A percentile compares a stretch with the other conserved stretches of the same genome.
Evolutionary conservation across 768 basidiomycete species (phyloP).

Genomic region (Leccinellum albellum): DNA sequence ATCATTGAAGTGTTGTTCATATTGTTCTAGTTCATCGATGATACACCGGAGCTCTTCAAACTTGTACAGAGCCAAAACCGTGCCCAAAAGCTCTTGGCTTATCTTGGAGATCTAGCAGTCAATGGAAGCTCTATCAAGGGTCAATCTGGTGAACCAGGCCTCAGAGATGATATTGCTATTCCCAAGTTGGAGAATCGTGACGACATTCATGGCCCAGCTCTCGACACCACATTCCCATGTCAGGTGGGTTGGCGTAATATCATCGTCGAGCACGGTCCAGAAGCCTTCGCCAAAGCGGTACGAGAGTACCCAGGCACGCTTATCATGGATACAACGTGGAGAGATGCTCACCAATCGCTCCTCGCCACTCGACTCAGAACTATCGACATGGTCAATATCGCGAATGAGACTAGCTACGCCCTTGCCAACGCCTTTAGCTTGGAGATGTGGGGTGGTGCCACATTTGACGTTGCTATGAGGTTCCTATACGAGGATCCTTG

Average conservation of each 20-base stretch:
- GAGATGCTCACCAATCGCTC: conserved; percentile 97
- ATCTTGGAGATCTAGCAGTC: conserved; percentile 96
- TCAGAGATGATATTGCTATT: conserved; percentile 82
- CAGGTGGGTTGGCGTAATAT: conserved; percentile 96
- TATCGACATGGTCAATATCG: conserved; percentile 96
- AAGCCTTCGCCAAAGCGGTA: conserved; percentile 97
- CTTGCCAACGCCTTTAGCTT: conserved; percentile 93
- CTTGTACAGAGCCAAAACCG: conserved; percentile 97
- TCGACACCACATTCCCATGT: conserved; percentile 83
- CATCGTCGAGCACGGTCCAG: conserved; percentile 95
- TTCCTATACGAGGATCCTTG: conserved; percentile 99
- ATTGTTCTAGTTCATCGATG: conserved; percentile 84
- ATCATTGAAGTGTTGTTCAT: conserved; percentile 7
- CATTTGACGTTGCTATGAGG: conserved; percentile 98
- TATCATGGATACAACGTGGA: conserved; percentile 99
- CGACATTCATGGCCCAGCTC: conserved; percentile 64
- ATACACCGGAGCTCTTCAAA: conserved; percentile 99
- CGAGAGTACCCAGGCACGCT: conserved; percentile 92
- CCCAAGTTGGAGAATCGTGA: conserved; percentile 78
- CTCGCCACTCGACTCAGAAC: conserved; percentile 95
- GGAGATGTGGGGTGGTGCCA: conserved; percentile 99
- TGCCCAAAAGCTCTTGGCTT: conserved; percentile 94
- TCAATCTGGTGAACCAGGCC: conserved; percentile 90
- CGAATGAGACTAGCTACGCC: conserved; percentile 94
- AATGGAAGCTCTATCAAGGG: conserved; percentile 98